phyloP scores from a whole-genome alignment of 2,329 filamentous ascomycete species.

The Pochonia chlamydosporia region DNA sequence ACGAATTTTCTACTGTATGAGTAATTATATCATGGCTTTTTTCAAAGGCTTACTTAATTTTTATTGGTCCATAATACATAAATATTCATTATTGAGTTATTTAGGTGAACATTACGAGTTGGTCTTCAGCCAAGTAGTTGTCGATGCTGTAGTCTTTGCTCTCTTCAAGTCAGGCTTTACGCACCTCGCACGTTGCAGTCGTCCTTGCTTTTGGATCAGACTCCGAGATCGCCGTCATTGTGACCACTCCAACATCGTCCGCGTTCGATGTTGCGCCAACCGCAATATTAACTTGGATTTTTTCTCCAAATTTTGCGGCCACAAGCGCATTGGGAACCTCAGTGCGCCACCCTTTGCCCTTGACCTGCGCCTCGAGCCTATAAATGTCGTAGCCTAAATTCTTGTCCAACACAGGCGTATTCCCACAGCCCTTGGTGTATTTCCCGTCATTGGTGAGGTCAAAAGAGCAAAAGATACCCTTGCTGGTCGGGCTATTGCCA shows the following conservation, averaged over 20 bases:
- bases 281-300: constrained; percentile 33
- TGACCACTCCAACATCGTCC: constrained; percentile 31
- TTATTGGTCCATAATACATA: background rate
- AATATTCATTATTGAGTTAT: background rate
- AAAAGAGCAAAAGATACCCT: constrained; percentile 39
- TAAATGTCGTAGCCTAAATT: constrained; percentile 41
- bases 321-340: constrained; percentile 35
- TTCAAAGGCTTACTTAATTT: background rate
- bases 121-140: no score
- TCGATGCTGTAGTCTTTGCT: no score
- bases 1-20: background rate
- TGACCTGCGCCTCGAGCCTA: constrained; percentile 36
- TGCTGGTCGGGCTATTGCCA: constrained; percentile 19
- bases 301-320: constrained; percentile 33
- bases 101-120: background rate
- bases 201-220: constrained; percentile 27
- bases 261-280: constrained; percentile 29
- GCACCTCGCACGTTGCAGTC: constrained; percentile 26
- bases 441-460: constrained; percentile 39
- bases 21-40: background rate
- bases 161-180: constrained; percentile 11
- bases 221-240: constrained; percentile 39
- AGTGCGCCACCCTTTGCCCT: constrained; percentile 39
- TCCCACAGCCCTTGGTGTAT: constrained; percentile 16
- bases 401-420: constrained; percentile 25